Percentiles rank a stretch among this genome's conserved stretches.
Evolutionary conservation across 1,139 yeast species (phyloP).

Genomic region (Debaryomycetaceae sp.): DNA sequence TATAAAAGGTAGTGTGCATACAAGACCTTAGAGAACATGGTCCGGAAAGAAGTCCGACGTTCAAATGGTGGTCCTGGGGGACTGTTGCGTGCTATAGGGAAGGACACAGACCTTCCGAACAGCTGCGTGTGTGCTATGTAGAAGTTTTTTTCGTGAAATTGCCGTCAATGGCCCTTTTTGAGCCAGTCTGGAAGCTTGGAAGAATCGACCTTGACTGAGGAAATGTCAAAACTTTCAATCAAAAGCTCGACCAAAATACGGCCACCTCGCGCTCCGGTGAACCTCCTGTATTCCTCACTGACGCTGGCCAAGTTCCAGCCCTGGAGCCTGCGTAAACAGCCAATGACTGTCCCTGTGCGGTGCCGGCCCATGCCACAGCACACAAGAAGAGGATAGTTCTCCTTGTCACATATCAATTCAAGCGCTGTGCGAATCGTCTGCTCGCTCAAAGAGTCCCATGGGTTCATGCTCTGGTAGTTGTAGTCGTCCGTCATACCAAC

Average conservation of each 20-base stretch:
- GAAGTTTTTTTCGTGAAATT: not conserved
- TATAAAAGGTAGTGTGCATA: not conserved
- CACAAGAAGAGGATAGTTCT: slow-evolving; percentile 79
- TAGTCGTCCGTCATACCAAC: slow-evolving; percentile 64
- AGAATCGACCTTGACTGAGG: slow-evolving; percentile 48
- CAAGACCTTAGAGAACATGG: not conserved
- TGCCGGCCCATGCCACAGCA: slow-evolving; percentile 99
- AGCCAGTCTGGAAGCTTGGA: slow-evolving; percentile 49
- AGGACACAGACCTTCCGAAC: too few relatives aligned
- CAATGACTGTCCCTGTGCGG: slow-evolving; percentile 92
- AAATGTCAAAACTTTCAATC: slow-evolving; percentile 78
- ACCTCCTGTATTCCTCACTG: slow-evolving; percentile 89
- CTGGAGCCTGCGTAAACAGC: slow-evolving; percentile 84
- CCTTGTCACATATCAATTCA: slow-evolving; percentile 65
- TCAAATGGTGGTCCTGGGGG: too few relatives aligned
- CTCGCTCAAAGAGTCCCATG: slow-evolving; percentile 97
- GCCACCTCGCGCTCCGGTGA: slow-evolving; percentile 91
- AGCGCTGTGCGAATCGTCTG: slow-evolving; percentile 75
- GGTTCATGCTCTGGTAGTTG: slow-evolving; percentile 47
- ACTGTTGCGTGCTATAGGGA: too few relatives aligned
- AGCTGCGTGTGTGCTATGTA: not conserved
- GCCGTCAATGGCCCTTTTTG: slow-evolving; percentile 6
- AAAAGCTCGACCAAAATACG: slow-evolving; percentile 85
- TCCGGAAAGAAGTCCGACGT: not conserved
- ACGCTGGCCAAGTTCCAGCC: slow-evolving; percentile 96